Conservation (phyloP, 495 filamentous ascomycete species). For the Lepidopterella palustris region DNA sequence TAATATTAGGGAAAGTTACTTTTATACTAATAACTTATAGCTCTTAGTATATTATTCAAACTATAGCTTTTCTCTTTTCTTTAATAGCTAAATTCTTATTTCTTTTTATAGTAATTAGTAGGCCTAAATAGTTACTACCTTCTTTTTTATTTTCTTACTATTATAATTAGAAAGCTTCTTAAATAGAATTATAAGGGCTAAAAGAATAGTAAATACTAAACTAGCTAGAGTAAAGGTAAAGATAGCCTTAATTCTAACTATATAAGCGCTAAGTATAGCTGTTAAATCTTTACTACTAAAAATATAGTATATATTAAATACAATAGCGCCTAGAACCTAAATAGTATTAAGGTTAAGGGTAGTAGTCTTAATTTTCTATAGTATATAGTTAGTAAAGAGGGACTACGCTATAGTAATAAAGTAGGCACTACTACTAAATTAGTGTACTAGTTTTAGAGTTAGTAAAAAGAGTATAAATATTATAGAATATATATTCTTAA, state of each 20-base stretch:
- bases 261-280: conserved; percentile 7
- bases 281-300: conserved; percentile 3
- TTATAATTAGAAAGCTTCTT: conserved; percentile 8
- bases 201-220: not conserved
- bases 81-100: not conserved
- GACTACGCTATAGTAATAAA: conserved; percentile 7
- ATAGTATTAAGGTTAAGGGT: conserved; percentile 2
- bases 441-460: conserved; percentile 1
- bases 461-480: not conserved
- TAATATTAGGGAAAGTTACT: too few relatives aligned
- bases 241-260: conserved; percentile 8
- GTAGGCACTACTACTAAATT: conserved; percentile 12
- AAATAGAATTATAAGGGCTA: conserved; percentile 5
- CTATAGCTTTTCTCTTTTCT: not conserved
- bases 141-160: not conserved
- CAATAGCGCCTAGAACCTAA: conserved; percentile 3
- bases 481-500: not conserved
- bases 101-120: not conserved
- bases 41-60: too few relatives aligned
- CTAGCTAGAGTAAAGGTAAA: conserved; percentile 8
- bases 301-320: not conserved
- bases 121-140: not conserved
- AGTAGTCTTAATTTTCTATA: not conserved
- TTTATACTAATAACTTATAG: too few relatives aligned
- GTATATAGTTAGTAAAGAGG: conserved; percentile 14